phyloP scores from a whole-genome alignment of 2,329 filamentous ascomycete genomes.

The Colletotrichum brevisporum region DNA sequence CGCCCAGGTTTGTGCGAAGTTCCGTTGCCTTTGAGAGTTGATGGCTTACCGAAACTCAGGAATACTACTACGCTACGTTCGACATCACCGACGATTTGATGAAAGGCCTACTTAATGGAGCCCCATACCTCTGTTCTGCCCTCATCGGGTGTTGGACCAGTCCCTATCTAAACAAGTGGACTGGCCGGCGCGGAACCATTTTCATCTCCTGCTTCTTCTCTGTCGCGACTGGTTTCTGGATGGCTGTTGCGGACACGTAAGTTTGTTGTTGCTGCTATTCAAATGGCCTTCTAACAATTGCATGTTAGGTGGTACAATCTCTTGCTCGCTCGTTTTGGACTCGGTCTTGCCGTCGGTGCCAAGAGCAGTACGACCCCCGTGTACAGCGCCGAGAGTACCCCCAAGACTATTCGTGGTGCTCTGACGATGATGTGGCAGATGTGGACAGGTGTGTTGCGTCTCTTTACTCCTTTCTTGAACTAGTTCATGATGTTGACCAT shows the following conservation, averaged over 20 bases:
- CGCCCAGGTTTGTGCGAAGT: conserved; percentile 62
- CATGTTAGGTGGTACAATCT: conserved; percentile 51
- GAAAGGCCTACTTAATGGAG: conserved; percentile 68
- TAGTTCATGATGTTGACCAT: neutral
- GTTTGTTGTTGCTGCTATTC: neutral
- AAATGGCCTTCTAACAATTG: conserved; percentile 55
- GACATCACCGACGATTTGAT: conserved; percentile 58
- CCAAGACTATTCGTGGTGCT: conserved; percentile 55
- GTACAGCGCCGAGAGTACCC: conserved; percentile 54
- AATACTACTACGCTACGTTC: conserved; percentile 53
- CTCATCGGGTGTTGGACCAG: conserved; percentile 53
- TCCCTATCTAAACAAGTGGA: conserved; percentile 67
- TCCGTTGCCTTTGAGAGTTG: conserved; percentile 33
- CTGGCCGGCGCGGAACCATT: conserved; percentile 75
- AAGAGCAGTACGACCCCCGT: conserved; percentile 54
- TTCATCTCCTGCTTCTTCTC: conserved; percentile 73
- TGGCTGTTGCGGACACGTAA: conserved; percentile 69
- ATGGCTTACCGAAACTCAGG: conserved; percentile 50
- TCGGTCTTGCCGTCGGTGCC: conserved; percentile 55
- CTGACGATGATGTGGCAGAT: conserved; percentile 56
- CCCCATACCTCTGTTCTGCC: conserved; percentile 67
- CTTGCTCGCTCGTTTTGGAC: conserved; percentile 50
- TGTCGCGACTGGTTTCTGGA: conserved; percentile 65
- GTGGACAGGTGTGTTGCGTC: conserved; percentile 3
- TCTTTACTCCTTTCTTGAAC: neutral